Base-by-base conservation (phyloP, 1,284 basidiomycete genomes). In the Tilletia walkeri region DNA sequence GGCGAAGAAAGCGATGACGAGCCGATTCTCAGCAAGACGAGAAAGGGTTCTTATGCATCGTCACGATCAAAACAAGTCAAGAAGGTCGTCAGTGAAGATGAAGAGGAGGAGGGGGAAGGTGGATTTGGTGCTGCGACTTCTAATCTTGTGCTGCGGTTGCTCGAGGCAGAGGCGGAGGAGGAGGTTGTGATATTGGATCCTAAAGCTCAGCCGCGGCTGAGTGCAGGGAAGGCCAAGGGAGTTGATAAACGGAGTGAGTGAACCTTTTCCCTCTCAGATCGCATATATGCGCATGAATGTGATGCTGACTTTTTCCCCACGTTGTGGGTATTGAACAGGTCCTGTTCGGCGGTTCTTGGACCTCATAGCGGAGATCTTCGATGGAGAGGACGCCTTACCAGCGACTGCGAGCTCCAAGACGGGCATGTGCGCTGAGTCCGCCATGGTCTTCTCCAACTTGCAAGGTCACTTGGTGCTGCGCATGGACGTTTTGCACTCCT, bases 291-390 rank as follows among this genome's bases (percentile, higher is more conserved):
- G 3, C 41, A 45, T 45, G 41, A 9, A 18, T 67, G 2, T 24
- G 36, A 14, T 66, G 47, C 65, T 66, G 65, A 66, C 30, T 20
- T 47, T 14, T 41, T 30, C 72, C 70, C 67, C 38, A 36, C 47
- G 48, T 70, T 49, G 67, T 65, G 24, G 7, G 3, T 53, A 45
- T 3, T 45, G 41, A 7, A 36, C 76, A 92, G 91, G 84, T 1
- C 89, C 91, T 0, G 84, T 92, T 7, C 89, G 92, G 78, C 94
- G 91, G 80, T 86, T 95, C 4, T 86, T 86, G 1, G 86, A 87
- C 5, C 82, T 90, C 20, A 85, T 95, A 1, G 92, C 95, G 72
- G 92, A 95, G 70, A 88, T 95, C 24, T 92, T 95, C 75, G 92
- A 95, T 80, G 92, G 93, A 0, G 91, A 95, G 79, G 94, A 95